Evolutionary conservation across 2,329 filamentous ascomycete genomes (phyloP).

Genomic region (Arachnomyces sp.): DNA sequence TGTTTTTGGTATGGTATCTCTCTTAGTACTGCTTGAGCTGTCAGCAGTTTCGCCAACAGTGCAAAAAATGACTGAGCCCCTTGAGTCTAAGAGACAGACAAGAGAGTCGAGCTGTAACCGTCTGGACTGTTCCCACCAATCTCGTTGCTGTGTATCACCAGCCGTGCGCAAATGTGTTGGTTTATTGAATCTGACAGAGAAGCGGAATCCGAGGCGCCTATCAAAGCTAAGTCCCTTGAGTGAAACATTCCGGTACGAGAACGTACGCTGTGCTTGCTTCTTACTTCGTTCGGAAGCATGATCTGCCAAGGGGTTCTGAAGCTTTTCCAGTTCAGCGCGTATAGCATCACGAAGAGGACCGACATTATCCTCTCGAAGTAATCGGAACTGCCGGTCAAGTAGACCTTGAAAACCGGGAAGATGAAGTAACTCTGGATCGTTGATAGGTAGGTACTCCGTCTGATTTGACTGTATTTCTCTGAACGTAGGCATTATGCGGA

Average conservation of each 20-base stretch:
- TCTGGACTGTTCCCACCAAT: constrained; percentile 47
- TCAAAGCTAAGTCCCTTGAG: constrained; percentile 31
- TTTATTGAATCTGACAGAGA: constrained; percentile 42
- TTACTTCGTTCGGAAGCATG: background rate
- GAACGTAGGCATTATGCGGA: constrained; percentile 44
- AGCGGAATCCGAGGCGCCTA: constrained; percentile 35
- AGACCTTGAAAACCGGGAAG: constrained; percentile 40
- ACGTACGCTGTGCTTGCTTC: constrained; percentile 15
- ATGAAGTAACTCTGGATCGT: constrained; percentile 34
- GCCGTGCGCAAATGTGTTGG: constrained; percentile 24
- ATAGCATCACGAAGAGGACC: constrained; percentile 47
- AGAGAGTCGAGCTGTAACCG: constrained; percentile 45
- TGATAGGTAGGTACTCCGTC: constrained; percentile 17
- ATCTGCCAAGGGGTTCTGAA: constrained; percentile 10
- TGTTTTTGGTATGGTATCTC: constrained; percentile 9
- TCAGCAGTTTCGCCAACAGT: constrained; percentile 11
- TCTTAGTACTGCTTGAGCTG: constrained; percentile 12
- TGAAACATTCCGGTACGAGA: constrained; percentile 30
- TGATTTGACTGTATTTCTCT: constrained; percentile 35
- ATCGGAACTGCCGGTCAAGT: constrained; percentile 49
- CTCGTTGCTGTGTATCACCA: constrained; percentile 25
- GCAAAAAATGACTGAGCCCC: constrained; percentile 19
- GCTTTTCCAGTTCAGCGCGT: constrained; percentile 28
- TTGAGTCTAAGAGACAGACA: constrained; percentile 40
- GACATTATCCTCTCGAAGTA: constrained; percentile 50